A percentile compares a stretch with the other conserved stretches of the same genome.
These are phyloP conservation scores for Trifolium dubium DNA, from an alignment of 306 rosid genomes.

Conservation along the genomic window DNA sequence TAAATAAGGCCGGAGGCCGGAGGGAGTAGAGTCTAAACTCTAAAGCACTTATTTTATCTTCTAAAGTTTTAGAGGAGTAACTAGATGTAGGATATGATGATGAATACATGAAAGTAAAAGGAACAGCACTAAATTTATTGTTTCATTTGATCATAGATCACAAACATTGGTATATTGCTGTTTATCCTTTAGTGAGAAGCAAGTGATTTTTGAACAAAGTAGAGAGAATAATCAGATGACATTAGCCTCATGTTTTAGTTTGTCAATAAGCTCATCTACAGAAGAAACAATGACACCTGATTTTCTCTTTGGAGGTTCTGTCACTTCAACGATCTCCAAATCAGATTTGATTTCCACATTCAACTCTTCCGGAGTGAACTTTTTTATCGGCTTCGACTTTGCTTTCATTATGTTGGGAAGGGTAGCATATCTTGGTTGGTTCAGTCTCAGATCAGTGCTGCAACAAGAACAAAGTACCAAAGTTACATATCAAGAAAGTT, in stretches of 20 bases:
- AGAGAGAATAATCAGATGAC: constrained; percentile 56
- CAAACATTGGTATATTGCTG: constrained; percentile 15
- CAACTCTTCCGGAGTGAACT: constrained; percentile 71
- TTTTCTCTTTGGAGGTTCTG: constrained; percentile 95
- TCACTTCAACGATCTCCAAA: constrained; percentile 75
- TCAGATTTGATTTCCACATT: constrained; percentile 76
- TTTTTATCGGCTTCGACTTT: constrained; percentile 79
- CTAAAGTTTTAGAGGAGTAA: no score
- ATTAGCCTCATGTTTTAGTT: constrained; percentile 80
- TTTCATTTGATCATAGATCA: constrained; percentile 29
- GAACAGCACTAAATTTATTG: constrained; percentile 13
- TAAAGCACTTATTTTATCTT: no score
- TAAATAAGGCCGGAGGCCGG: no score
- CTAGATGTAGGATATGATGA: constrained; percentile 14
- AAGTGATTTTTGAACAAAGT: background rate
- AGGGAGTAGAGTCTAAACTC: no score
- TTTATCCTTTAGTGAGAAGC: constrained; percentile 32
- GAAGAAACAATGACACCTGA: constrained; percentile 80
- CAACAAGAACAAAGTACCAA: constrained; percentile 30
- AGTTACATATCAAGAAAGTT: constrained; percentile 3
- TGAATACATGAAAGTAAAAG: constrained; percentile 20
- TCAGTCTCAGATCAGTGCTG: constrained; percentile 92
- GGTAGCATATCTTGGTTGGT: constrained; percentile 93
- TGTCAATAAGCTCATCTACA: constrained; percentile 88
- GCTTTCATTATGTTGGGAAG: constrained; percentile 99